These are phyloP conservation scores for Paraglomus brasilianum DNA, from an alignment of 192 early-diverging fungal genomes.

Conservation along the genomic window DNA sequence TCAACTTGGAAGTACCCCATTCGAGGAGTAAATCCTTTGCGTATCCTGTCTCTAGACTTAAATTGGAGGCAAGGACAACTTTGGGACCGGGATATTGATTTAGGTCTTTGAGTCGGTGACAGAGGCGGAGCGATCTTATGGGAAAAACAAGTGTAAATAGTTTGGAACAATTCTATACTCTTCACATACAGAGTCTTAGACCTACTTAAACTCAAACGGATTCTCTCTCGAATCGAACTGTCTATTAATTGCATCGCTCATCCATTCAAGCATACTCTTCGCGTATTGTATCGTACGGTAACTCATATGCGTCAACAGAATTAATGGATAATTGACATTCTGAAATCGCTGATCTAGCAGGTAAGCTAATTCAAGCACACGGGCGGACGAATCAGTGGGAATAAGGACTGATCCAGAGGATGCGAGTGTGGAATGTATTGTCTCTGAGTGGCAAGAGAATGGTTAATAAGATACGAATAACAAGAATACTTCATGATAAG, in stretches of 20 bases:
- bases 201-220: conserved; percentile 79
- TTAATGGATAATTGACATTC: conserved; percentile 64
- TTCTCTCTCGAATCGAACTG: conserved; percentile 73
- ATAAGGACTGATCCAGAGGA: conserved; percentile 80
- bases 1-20: conserved; percentile 55
- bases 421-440: conserved; percentile 58
- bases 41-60: conserved; percentile 81
- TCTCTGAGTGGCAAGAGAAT: conserved; percentile 46
- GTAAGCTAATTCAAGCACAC: conserved; percentile 88
- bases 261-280: conserved; percentile 94
- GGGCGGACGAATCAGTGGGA: conserved; percentile 85
- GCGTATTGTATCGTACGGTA: conserved; percentile 80
- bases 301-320: conserved; percentile 75
- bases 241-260: conserved; percentile 77
- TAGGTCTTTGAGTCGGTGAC: conserved; percentile 67
- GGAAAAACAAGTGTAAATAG: background rate
- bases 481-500: background rate
- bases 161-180: background rate
- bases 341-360: conserved; percentile 76
- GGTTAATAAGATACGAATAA: background rate
- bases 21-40: conserved; percentile 75
- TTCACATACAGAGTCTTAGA: background rate
- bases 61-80: conserved; percentile 80
- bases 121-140: conserved; percentile 61
- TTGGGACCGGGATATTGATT: conserved; percentile 70